A percentile compares a stretch with the other conserved stretches of the same genome.
These are phyloP conservation scores for Monilinia polystroma DNA, from an alignment of 2,329 filamentous ascomycete species.

Conservation along the genomic window DNA sequence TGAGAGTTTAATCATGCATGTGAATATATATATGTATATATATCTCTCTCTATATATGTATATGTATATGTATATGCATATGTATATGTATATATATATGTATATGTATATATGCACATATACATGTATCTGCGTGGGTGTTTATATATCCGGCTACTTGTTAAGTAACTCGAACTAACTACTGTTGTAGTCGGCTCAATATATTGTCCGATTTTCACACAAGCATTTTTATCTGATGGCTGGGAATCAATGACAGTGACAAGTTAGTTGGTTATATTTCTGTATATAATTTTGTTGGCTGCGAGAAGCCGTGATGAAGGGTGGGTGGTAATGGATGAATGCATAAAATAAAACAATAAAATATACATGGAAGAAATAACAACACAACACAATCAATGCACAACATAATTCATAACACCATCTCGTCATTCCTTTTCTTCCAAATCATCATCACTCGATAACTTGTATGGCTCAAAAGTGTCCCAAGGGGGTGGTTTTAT, in stretches of 20 bases:
- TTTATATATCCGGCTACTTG: not conserved
- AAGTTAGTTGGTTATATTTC: not conserved
- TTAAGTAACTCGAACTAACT: too few relatives aligned
- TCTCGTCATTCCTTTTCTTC: not conserved
- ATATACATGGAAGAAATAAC: not conserved
- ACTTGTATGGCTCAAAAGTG: slow-evolving; percentile 4
- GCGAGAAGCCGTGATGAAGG: slow-evolving; percentile 1
- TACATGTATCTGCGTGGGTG: not conserved
- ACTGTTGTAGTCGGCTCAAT: slow-evolving; percentile 1
- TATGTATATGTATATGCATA: too few relatives aligned
- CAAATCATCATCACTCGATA: not conserved
- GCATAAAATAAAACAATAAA: not conserved
- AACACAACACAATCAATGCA: not conserved
- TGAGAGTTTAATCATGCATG: too few relatives aligned
- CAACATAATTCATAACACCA: slow-evolving; percentile 14
- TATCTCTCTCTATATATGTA: not conserved
- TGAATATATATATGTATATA: too few relatives aligned
- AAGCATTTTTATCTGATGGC: slow-evolving; percentile 22
- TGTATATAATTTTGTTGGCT: not conserved
- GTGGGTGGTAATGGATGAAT: not conserved
- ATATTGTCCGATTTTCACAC: slow-evolving; percentile 13
- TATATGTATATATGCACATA: not conserved
- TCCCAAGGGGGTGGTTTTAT: slow-evolving; percentile 20
- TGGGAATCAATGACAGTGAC: not conserved
- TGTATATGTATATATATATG: not conserved